A percentile compares a stretch with the other conserved stretches of the same genome.
These are phyloP conservation scores for Podospora didyma DNA, from an alignment of 495 filamentous ascomycete species.

Conservation along the genomic window DNA sequence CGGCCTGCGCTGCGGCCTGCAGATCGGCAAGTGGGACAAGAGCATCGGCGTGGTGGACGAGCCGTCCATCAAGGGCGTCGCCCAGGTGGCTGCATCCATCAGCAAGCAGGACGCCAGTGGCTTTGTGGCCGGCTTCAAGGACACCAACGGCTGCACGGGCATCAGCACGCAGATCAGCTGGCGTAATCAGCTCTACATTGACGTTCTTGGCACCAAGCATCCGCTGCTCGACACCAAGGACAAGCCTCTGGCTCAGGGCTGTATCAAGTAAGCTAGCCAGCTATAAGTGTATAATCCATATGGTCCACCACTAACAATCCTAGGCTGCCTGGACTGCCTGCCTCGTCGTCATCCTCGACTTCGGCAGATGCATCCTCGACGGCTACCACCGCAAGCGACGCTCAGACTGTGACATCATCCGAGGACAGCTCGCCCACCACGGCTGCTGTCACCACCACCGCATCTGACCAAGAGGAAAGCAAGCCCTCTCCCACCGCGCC, in stretches of 20 bases:
- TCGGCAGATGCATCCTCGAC: too few relatives aligned
- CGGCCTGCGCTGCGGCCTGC: slow-evolving; percentile 11
- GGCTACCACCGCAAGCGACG: too few relatives aligned
- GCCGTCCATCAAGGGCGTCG: slow-evolving; percentile 16
- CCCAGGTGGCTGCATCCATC: slow-evolving; percentile 6
- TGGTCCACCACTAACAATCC: too few relatives aligned
- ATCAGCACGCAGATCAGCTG: slow-evolving; percentile 4
- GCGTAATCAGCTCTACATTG: slow-evolving; percentile 9
- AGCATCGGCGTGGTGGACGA: slow-evolving; percentile 43
- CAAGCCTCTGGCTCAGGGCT: slow-evolving; percentile 6
- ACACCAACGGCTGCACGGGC: slow-evolving; percentile 5
- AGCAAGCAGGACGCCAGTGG: neutral
- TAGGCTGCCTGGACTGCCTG: too few relatives aligned
- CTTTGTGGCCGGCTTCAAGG: neutral
- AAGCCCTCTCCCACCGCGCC: too few relatives aligned
- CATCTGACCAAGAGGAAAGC: too few relatives aligned
- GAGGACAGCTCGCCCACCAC: too few relatives aligned
- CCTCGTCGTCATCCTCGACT: too few relatives aligned
- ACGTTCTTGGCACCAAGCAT: slow-evolving; percentile 7
- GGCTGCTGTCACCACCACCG: too few relatives aligned
- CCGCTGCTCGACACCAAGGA: slow-evolving; percentile 13
- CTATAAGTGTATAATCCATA: neutral
- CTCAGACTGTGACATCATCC: too few relatives aligned
- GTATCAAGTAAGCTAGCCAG: slow-evolving; percentile 6
- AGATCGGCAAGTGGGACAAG: slow-evolving; percentile 18